Conservation (phyloP, 2,329 filamentous ascomycete species). For the Rutstroemia sp. region DNA sequence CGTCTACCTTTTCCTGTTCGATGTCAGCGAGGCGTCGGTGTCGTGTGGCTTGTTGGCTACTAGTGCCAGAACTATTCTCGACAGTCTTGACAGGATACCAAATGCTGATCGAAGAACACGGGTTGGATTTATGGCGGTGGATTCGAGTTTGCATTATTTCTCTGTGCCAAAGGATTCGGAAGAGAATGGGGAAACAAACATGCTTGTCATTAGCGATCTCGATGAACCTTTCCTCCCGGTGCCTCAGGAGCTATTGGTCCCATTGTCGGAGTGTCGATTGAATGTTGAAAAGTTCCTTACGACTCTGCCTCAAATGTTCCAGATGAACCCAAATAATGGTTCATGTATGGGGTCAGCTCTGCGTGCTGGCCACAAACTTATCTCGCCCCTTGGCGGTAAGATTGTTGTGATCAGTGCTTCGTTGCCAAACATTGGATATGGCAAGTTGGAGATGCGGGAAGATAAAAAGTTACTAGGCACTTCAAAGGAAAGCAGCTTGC, state of each 20-base stretch:
- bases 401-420: constrained; percentile 86
- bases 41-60: constrained; percentile 89
- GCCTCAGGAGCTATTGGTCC: constrained; percentile 84
- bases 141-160: constrained; percentile 94
- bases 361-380: constrained; percentile 89
- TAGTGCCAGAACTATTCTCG: constrained; percentile 84
- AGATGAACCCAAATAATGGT: constrained; percentile 79
- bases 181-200: constrained; percentile 76
- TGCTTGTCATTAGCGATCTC: constrained; percentile 90
- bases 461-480: constrained; percentile 95
- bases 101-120: constrained; percentile 91
- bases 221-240: constrained; percentile 96
- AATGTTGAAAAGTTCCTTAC: constrained; percentile 88
- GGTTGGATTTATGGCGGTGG: constrained; percentile 90
- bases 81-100: constrained; percentile 95
- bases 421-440: constrained; percentile 81
- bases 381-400: constrained; percentile 90
- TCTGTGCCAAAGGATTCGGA: constrained; percentile 83
- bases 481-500: constrained; percentile 76
- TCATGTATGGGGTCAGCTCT: constrained; percentile 96
- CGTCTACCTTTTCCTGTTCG: constrained; percentile 91
- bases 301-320: constrained; percentile 94
- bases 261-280: constrained; percentile 77
- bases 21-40: constrained; percentile 85
- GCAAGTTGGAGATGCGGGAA: constrained; percentile 87